These are phyloP conservation scores for Phialocephala subalpina DNA, from an alignment of 2,329 filamentous ascomycete genomes.

Conservation along the genomic window DNA sequence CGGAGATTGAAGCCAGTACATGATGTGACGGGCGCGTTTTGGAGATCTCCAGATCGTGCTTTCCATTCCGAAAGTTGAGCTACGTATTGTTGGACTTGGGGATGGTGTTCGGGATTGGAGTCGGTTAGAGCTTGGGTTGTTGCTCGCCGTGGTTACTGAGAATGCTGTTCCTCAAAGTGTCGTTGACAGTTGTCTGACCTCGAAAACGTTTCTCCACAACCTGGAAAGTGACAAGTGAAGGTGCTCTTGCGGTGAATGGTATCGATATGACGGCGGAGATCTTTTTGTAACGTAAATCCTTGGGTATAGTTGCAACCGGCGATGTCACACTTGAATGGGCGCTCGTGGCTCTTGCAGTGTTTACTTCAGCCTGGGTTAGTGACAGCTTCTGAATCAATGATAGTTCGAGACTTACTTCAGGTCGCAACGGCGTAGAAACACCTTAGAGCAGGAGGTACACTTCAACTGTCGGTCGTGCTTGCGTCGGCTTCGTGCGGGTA, in stretches of 20 bases:
- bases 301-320: constrained; percentile 17
- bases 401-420: constrained; percentile 15
- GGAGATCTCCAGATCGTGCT: too few species aligned
- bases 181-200: constrained; percentile 27
- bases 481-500: neutral
- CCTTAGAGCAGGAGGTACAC: constrained; percentile 13
- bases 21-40: too few species aligned
- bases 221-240: constrained; percentile 21
- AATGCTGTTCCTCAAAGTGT: constrained; percentile 28
- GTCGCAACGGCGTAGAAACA: constrained; percentile 17
- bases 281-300: constrained; percentile 25
- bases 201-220: constrained; percentile 25
- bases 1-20: neutral
- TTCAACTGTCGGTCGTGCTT: constrained; percentile 9
- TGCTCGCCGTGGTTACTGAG: too few species aligned
- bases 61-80: too few species aligned
- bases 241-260: constrained; percentile 28
- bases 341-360: constrained; percentile 21
- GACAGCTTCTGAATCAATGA: neutral
- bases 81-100: too few species aligned
- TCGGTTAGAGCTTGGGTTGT: too few species aligned
- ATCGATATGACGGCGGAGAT: constrained; percentile 23
- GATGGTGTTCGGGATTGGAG: too few species aligned
- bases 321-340: constrained; percentile 19
- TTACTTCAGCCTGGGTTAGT: constrained; percentile 11